phyloP scores from a whole-genome alignment of 225 moss, liverwort and hornwort species.

The Climacium dendroides region DNA sequence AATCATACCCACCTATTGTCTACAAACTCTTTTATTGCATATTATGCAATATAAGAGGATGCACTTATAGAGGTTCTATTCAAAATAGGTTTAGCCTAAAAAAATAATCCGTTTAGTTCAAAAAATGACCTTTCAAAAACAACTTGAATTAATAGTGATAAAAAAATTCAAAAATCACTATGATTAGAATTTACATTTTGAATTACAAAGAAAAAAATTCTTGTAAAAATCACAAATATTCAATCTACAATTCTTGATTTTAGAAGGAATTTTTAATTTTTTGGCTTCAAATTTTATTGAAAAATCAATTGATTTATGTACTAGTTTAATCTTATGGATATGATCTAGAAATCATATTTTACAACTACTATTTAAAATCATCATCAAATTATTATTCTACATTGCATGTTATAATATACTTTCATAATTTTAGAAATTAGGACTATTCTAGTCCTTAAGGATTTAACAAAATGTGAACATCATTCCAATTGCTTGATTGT shows the following conservation, averaged over 20 bases:
- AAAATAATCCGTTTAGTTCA: rapidly evolving
- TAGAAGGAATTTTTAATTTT: not conserved
- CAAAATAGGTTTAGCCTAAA: not conserved
- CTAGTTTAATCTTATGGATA: rapidly evolving
- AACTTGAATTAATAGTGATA: not conserved
- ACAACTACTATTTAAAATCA: not conserved
- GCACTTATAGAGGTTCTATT: no score
- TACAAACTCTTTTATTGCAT: no score
- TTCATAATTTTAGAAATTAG: not conserved
- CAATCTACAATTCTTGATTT: not conserved
- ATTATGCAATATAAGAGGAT: no score
- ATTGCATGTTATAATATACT: not conserved
- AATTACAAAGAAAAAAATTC: rapidly evolving
- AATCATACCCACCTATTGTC: no score
- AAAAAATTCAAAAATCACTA: rapidly evolving
- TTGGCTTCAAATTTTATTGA: not conserved
- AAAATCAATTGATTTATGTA: not conserved
- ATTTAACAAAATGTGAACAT: rapidly evolving
- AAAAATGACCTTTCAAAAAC: not conserved
- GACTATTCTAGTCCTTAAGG: not conserved
- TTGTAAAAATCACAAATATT: not conserved
- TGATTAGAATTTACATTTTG: not conserved
- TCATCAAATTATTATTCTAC: not conserved
- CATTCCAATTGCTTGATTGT: not conserved
- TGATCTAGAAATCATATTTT: not conserved